phyloP scores from a whole-genome alignment of 169 alveolate genomes.

The Amoebophrya sp. region DNA sequence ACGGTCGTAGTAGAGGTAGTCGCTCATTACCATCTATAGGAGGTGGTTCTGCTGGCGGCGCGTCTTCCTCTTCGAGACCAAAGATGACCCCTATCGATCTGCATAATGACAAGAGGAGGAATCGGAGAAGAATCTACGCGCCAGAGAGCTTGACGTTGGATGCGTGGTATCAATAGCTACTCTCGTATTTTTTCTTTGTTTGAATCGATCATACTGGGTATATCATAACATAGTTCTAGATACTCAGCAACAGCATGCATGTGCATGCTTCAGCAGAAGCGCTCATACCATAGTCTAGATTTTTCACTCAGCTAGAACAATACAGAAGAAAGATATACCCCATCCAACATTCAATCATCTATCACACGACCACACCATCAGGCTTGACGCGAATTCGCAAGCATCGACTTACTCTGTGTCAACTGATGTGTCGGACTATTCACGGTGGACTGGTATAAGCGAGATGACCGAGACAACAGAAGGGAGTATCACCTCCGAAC shows the following conservation, averaged over 20 bases:
- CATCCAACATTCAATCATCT: no score
- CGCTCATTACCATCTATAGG: background rate
- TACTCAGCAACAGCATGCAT: no score
- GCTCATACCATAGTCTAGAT: no score
- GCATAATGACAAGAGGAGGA: background rate
- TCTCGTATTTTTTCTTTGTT: no score
- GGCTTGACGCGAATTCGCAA: constrained; percentile 8
- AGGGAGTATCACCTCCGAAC: background rate
- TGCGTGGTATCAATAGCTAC: background rate
- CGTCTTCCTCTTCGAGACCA: background rate
- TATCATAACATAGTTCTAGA: no score
- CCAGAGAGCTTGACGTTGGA: background rate
- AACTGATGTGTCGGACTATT: background rate
- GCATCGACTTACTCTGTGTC: background rate
- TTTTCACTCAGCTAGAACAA: no score
- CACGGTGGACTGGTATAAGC: background rate
- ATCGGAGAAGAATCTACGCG: background rate
- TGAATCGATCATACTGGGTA: no score
- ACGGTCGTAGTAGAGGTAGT: no score
- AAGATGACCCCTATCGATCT: background rate
- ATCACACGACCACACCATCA: no score
- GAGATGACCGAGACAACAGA: constrained; percentile 14
- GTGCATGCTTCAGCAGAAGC: no score
- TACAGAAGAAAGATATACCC: no score
- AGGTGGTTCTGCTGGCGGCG: background rate